These are phyloP conservation scores for Orbilia brochopaga DNA, from an alignment of 2,329 filamentous ascomycete species.

Conservation along the genomic window DNA sequence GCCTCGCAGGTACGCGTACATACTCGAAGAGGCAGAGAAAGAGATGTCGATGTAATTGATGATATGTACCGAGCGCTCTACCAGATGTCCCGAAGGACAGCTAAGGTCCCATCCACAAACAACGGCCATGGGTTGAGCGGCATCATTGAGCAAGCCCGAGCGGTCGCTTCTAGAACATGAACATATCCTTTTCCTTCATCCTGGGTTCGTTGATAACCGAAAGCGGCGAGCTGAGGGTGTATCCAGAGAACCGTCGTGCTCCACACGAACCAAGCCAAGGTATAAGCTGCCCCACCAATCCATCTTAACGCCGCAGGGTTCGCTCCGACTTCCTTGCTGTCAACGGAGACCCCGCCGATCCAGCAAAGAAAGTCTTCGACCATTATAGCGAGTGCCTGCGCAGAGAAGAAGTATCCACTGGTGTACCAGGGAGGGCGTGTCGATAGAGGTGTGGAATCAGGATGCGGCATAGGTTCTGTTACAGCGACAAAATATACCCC, in stretches of 20 bases:
- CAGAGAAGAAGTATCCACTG: conserved; percentile 21
- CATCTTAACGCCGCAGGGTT: conserved; percentile 10
- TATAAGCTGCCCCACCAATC: conserved; percentile 16
- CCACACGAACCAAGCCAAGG: conserved; percentile 26
- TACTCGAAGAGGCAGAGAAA: no score
- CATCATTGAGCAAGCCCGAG: conserved; percentile 8
- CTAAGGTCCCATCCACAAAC: no score
- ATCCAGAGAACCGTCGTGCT: conserved; percentile 27
- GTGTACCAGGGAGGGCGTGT: conserved; percentile 18
- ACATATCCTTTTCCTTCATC: conserved; percentile 21
- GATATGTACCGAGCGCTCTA: no score
- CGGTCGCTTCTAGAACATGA: conserved; percentile 27
- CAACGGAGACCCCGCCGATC: neutral
- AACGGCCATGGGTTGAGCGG: conserved; percentile 35
- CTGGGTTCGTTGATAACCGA: conserved; percentile 19
- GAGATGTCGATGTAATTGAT: no score
- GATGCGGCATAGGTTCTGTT: conserved; percentile 19
- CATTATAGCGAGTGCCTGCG: conserved; percentile 16
- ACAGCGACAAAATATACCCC: conserved; percentile 37
- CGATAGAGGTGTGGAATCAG: conserved; percentile 15
- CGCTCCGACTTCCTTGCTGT: neutral
- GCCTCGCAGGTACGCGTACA: no score
- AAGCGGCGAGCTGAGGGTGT: conserved; percentile 22
- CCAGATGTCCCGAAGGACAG: no score
- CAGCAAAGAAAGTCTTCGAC: conserved; percentile 34